These are phyloP conservation scores for Tausonia pullulans DNA, from an alignment of 1,284 basidiomycete species.

Conservation along the genomic window DNA sequence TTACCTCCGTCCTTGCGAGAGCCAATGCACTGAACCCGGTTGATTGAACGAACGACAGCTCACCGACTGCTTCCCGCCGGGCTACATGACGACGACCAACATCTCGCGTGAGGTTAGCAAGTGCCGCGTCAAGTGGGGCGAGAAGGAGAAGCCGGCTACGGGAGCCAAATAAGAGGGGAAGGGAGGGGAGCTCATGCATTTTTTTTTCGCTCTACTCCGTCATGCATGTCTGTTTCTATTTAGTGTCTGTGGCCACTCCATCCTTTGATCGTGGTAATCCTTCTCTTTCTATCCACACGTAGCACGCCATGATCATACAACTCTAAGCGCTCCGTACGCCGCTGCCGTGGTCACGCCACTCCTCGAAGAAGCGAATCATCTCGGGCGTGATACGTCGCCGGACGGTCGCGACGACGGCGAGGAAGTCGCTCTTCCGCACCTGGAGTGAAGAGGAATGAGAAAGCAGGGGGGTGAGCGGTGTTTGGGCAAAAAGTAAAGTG, in stretches of 20 bases:
- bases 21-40: background rate
- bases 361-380: slow-evolving; percentile 59
- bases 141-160: too few relatives aligned
- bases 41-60: background rate
- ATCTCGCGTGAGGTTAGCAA: slow-evolving; percentile 2
- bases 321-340: slow-evolving; percentile 28
- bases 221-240: too few relatives aligned
- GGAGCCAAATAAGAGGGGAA: too few relatives aligned
- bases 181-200: too few relatives aligned
- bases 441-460: slow-evolving; percentile 27
- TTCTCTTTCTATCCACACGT: too few relatives aligned
- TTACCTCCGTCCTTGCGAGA: background rate
- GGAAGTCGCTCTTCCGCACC: slow-evolving; percentile 65
- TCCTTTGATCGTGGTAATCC: too few relatives aligned
- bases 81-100: slow-evolving; percentile 12
- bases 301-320: too few relatives aligned
- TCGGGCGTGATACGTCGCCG: slow-evolving; percentile 75
- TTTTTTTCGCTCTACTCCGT: too few relatives aligned
- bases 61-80: slow-evolving; percentile 5
- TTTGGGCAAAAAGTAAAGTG: background rate
- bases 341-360: slow-evolving; percentile 41
- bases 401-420: slow-evolving; percentile 59
- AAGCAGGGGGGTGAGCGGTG: background rate
- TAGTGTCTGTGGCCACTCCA: too few relatives aligned
- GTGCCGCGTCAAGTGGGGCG: too few relatives aligned